Percentiles rank a stretch among this genome's conserved stretches.
phyloP scores from a whole-genome alignment of 805 yeast genomes.

The Yamadazyma akitaensis region DNA sequence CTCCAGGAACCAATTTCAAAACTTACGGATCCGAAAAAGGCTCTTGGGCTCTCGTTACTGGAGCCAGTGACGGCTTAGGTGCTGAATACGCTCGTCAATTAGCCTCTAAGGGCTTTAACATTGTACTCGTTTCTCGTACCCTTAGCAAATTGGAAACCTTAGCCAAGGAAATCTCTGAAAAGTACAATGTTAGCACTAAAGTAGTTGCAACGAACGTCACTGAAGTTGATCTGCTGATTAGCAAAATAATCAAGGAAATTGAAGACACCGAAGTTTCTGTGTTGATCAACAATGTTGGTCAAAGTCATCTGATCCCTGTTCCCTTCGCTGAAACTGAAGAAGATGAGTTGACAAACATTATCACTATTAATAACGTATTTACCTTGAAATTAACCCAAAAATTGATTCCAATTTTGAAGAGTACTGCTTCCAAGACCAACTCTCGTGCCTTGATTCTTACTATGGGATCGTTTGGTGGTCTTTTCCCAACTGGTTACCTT shows the following conservation, averaged over 20 bases:
- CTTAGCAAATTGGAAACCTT: slow-evolving; percentile 66
- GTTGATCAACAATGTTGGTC: slow-evolving; percentile 90
- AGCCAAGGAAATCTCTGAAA: slow-evolving; percentile 57
- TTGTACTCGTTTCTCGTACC: slow-evolving; percentile 83
- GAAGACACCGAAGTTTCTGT: slow-evolving; percentile 62
- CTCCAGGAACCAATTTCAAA: slow-evolving; percentile 30
- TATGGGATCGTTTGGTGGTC: slow-evolving; percentile 97
- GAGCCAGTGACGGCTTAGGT: slow-evolving; percentile 97
- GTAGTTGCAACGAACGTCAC: slow-evolving; percentile 78
- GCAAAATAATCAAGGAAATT: slow-evolving; percentile 43
- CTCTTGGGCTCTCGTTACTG: slow-evolving; percentile 93
- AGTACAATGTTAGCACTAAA: slow-evolving; percentile 59
- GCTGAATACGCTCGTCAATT: slow-evolving; percentile 85
- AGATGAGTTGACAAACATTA: slow-evolving; percentile 71
- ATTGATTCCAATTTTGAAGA: slow-evolving; percentile 66
- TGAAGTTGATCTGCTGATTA: slow-evolving; percentile 59
- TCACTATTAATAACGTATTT: slow-evolving; percentile 80
- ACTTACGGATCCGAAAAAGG: slow-evolving; percentile 75
- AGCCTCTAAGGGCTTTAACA: slow-evolving; percentile 79
- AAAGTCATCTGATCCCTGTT: slow-evolving; percentile 91
- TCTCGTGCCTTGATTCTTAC: slow-evolving; percentile 78
- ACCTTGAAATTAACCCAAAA: slow-evolving; percentile 80
- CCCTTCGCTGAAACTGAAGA: slow-evolving; percentile 80
- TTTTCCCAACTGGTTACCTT: slow-evolving; percentile 85
- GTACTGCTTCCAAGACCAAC: slow-evolving; percentile 26